Evolutionary conservation across 306 rosid genomes (phyloP), one percentile per base, ranked within the genome.

Genomic region (Heteromeles arbutifolia): DNA sequence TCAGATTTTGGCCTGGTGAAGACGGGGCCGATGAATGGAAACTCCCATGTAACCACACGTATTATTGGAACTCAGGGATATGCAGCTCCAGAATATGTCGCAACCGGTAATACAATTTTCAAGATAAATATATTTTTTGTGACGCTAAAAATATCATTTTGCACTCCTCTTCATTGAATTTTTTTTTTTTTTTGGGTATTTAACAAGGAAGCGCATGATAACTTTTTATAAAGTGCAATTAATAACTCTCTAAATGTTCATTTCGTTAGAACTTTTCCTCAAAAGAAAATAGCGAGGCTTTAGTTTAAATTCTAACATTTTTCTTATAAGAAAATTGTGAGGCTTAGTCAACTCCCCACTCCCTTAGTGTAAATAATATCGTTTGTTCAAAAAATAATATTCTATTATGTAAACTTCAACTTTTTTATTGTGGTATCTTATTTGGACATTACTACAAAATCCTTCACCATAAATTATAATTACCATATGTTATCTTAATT

Each of bases 1-100:
- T 95, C 99, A 0, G 97, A 95, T 53, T 95, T 95, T 31, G 99
- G 99, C 24, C 81, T 95, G 21, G 99, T 96, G 18, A 92, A 89
- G 81, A 22, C 82, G 4, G 99, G 99, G 56, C 99, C 99, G 1
- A 54, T 45, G 15, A 85, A 82, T 15, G 97, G 93, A 1, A 62
- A 41, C 67, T 82, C 97, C 13, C 99, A 95, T 34, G 86, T 92
- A 19, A 92, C 97, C 39, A 92, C 97, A 0, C 76, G 88, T 3
- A 28, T 89, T 1, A 71, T 90, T 76, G 99, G 99, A 44, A 95
- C 97, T 2, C 88, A 92, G 44, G 99, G 98, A 11, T 95, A 92
- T 2, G 91, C 98, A 0, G 99, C 97, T 26, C 99, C 99, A 0
- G 99, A 95, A 53, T 95, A 95, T 9, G 64, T 95, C 24, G 97